Conservation (phyloP, 352 stramenopile species). For the Pythium sukuiense region DNA sequence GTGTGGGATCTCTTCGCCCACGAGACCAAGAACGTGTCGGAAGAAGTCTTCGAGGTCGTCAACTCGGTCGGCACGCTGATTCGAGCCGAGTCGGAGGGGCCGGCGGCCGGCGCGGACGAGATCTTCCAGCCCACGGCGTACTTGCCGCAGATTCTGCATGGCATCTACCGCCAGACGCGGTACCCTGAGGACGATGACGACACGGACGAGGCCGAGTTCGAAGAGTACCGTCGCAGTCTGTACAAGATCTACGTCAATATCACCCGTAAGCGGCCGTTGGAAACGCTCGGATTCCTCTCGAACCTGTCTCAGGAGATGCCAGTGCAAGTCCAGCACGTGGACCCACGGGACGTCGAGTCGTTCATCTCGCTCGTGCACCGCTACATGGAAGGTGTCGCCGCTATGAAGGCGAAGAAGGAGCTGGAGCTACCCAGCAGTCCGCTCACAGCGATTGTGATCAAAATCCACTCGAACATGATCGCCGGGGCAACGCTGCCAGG, state of each 20-base stretch:
- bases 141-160: conserved; percentile 75
- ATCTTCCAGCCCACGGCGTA: conserved; percentile 77
- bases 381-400: conserved; percentile 81
- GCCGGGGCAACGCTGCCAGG: conserved; percentile 28
- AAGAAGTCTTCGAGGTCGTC: conserved; percentile 87
- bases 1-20: conserved; percentile 82
- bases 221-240: conserved; percentile 78
- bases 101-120: conserved; percentile 34
- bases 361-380: conserved; percentile 78
- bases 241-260: conserved; percentile 90
- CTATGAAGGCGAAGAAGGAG: conserved; percentile 56
- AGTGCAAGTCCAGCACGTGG: conserved; percentile 49
- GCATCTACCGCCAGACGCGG: conserved; percentile 82
- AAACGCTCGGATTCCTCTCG: conserved; percentile 67
- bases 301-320: conserved; percentile 61
- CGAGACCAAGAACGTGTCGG: conserved; percentile 81
- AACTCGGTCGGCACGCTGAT: conserved; percentile 76
- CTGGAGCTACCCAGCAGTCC: conserved; percentile 66
- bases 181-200: conserved; percentile 76
- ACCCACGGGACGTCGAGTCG: conserved; percentile 69
- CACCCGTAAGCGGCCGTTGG: conserved; percentile 63
- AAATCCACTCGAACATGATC: conserved; percentile 69
- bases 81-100: conserved; percentile 41
- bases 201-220: conserved; percentile 81
- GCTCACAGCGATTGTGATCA: conserved; percentile 67